Percentiles rank a stretch among this genome's conserved stretches.
These are phyloP conservation scores for Populus alba DNA, from an alignment of 345 rosid species.

Conservation along the genomic window DNA sequence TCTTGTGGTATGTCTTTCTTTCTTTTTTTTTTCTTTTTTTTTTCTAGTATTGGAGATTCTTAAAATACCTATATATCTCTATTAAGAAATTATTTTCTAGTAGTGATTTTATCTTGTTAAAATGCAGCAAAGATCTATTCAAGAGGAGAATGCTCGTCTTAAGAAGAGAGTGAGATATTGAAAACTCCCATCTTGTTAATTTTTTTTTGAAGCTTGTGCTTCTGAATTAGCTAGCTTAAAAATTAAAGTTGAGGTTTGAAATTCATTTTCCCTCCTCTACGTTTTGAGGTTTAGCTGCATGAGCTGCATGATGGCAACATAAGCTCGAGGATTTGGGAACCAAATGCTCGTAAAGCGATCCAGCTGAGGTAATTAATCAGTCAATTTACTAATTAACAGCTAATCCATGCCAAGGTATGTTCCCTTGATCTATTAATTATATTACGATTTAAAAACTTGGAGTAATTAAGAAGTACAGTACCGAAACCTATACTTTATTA, in stretches of 20 bases:
- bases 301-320: conserved; percentile 24
- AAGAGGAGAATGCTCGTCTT: conserved; percentile 49
- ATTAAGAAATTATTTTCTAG: too few species aligned
- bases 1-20: too few species aligned
- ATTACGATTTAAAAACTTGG: too few species aligned
- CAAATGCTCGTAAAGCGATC: conserved; percentile 6
- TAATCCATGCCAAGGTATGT: not conserved
- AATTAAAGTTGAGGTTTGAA: not conserved
- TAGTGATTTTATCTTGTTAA: not conserved
- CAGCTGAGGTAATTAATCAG: conserved; percentile 26
- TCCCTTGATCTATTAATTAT: too few species aligned
- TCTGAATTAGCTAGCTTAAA: not conserved
- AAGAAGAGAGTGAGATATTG: conserved; percentile 45
- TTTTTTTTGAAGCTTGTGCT: not conserved
- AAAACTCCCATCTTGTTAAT: not conserved
- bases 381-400: not conserved
- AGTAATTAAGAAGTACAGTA: too few species aligned
- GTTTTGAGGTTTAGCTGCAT: conserved; percentile 23
- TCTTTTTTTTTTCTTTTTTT: too few species aligned
- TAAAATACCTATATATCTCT: too few species aligned
- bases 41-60: too few species aligned
- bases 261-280: not conserved
- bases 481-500: too few species aligned
- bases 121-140: conserved; percentile 41
- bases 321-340: conserved; percentile 20